Percentiles rank a stretch among this genome's conserved stretches.
These are phyloP conservation scores for Carpinus viminea DNA, from an alignment of 306 rosid genomes.

Conservation along the genomic window DNA sequence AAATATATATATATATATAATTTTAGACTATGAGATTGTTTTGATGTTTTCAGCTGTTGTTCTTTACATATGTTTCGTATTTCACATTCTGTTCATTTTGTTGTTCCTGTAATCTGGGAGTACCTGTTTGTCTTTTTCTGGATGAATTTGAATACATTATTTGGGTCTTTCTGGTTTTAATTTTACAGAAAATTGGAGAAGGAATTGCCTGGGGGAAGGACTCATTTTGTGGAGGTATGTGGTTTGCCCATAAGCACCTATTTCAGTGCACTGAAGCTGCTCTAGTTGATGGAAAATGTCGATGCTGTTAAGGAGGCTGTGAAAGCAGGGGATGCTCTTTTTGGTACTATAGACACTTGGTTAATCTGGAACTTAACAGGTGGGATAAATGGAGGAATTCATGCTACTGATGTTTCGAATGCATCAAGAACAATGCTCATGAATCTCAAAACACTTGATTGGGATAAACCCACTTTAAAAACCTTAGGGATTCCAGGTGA, in stretches of 20 bases:
- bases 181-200: conserved; percentile 72
- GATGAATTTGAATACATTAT: neutral
- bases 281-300: too few relatives aligned
- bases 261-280: too few relatives aligned
- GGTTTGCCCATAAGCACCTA: conserved; percentile 90
- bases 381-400: conserved; percentile 69
- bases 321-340: conserved; percentile 69
- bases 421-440: conserved; percentile 92
- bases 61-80: neutral
- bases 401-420: conserved; percentile 82
- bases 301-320: conserved; percentile 57
- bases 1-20: too few relatives aligned
- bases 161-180: neutral
- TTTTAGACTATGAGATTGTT: neutral
- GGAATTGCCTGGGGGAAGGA: conserved; percentile 72
- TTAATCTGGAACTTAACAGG: conserved; percentile 88
- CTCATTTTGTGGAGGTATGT: conserved; percentile 70
- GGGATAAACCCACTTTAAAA: conserved; percentile 69
- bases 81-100: conserved; percentile 12
- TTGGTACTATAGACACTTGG: conserved; percentile 93
- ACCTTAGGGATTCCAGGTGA: too few relatives aligned
- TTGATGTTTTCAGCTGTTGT: neutral
- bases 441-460: conserved; percentile 75
- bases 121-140: neutral
- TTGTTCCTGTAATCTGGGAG: neutral